Base-by-base conservation (phyloP, 495 filamentous ascomycete genomes). In the Xylaria acuta region DNA sequence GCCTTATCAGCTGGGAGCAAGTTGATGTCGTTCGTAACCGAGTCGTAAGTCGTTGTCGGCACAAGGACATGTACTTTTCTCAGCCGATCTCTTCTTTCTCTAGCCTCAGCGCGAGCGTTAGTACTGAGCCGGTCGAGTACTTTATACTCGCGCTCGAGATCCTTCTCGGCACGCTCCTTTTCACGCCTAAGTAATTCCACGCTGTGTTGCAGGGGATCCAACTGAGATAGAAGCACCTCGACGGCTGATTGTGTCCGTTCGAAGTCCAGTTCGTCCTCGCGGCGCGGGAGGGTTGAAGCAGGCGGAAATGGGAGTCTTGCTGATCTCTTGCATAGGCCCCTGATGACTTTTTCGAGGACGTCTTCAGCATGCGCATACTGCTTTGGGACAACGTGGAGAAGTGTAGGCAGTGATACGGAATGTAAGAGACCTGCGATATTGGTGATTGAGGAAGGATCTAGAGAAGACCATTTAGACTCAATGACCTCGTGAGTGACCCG, bases 221-320 rank as follows among this genome's bases (percentile, higher is more conserved):
- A 78, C 75, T 80, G 78, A 62, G 75, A 72, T 49, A 85, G 77
- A 16, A 84, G 72, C 12, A 64, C 72, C 56, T 77, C 75, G 69
- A 82, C 79, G 0, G 78, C 81, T 7, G 82, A 78, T 32, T 85
- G 73, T 11, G 78, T 79, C 45, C 74, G 75, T 73, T 86, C 85
- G 69, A 84, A 86, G 58, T 86, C 82, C 20, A 87, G 73, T 59
- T 87, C 84, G 8, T 76, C 75, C 43, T 80, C 83, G 49, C 81
- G 81, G 2, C 72, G 74, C 14, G 72, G 58, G n/a, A 76, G 70
- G 62, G 75, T 74, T 69, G 78, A 63, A 66, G 76, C 71, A 0
- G 82, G 83, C 1, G 84, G 84, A 63, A 86, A 86, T 1, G 84
- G 70, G 38, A 67, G 20, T n/a, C 32, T 66, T 49, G 60, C 63